Evolutionary conservation across 2,329 filamentous ascomycete genomes (phyloP).

Genomic region (Trematosphaeria pertusa): DNA sequence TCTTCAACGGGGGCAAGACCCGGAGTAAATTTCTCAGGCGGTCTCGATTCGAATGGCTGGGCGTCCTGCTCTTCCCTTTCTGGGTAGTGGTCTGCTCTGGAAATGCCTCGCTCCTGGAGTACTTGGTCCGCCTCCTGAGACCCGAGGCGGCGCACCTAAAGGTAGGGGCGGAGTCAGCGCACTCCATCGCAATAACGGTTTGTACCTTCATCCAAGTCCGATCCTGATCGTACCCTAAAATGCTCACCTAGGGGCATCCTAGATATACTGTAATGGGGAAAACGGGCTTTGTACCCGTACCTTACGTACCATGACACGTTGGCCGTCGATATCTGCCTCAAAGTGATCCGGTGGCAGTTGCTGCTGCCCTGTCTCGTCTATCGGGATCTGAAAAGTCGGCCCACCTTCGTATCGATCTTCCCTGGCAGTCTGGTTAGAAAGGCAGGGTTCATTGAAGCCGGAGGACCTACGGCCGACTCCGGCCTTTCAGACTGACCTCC

Average conservation of each 20-base stretch:
- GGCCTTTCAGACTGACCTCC: conserved; percentile 17
- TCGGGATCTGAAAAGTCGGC: conserved; percentile 6
- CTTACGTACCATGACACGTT: no score
- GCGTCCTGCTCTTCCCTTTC: background rate
- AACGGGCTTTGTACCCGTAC: no score
- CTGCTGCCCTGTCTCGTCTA: conserved; percentile 3
- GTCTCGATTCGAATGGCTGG: background rate
- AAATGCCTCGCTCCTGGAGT: background rate
- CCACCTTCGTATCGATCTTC: background rate
- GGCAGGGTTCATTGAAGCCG: conserved; percentile 3
- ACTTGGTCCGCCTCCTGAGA: conserved; percentile 1
- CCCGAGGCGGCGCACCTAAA: conserved; percentile 1
- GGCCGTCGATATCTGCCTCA: conserved; percentile 10
- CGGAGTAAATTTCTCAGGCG: background rate
- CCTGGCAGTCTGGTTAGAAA: conserved; percentile 8
- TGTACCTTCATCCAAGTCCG: no score
- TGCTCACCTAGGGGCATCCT: no score
- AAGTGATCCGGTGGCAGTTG: conserved; percentile 5
- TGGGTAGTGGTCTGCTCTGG: background rate
- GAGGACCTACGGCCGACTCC: background rate
- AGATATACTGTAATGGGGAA: no score
- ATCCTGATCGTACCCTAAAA: no score
- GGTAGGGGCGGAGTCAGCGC: background rate
- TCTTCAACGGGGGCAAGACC: conserved; percentile 50
- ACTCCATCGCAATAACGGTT: no score